phyloP scores from a whole-genome alignment of 1,139 yeast species.

The Taphrina flavorubra region DNA sequence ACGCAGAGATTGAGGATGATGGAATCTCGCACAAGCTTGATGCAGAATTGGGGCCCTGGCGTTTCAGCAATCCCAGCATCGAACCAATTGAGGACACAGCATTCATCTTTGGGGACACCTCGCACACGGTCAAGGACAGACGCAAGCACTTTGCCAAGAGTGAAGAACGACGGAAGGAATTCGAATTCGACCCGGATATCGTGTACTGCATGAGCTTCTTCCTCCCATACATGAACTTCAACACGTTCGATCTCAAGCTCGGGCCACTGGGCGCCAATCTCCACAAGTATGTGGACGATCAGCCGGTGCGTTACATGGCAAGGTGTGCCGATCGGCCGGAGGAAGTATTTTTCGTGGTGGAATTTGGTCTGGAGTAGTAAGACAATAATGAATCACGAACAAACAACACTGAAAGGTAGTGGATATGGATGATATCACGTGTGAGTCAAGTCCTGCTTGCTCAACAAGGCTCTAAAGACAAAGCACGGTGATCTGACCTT shows the following conservation, averaged over 20 bases:
- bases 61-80: conserved; percentile 42
- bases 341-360: conserved; percentile 40
- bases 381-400: background rate
- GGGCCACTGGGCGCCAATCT: conserved; percentile 42
- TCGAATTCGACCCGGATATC: conserved; percentile 40
- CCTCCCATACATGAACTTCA: conserved; percentile 43
- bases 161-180: conserved; percentile 31
- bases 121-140: conserved; percentile 41
- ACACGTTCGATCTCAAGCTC: conserved; percentile 41
- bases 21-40: conserved; percentile 34
- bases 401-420: no score
- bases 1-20: conserved; percentile 2
- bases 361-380: conserved; percentile 33
- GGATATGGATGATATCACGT: no score
- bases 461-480: no score
- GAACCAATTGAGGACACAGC: conserved; percentile 43
- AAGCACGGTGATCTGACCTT: no score
- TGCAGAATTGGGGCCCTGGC: conserved; percentile 41
- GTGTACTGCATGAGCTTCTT: conserved; percentile 44
- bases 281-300: conserved; percentile 47
- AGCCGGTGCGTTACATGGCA: conserved; percentile 44
- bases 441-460: no score
- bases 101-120: conserved; percentile 40
- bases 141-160: conserved; percentile 41
- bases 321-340: conserved; percentile 34